Evolutionary conservation across 805 yeast species (phyloP).

Genomic region (Wickerhamiella musiphila): DNA sequence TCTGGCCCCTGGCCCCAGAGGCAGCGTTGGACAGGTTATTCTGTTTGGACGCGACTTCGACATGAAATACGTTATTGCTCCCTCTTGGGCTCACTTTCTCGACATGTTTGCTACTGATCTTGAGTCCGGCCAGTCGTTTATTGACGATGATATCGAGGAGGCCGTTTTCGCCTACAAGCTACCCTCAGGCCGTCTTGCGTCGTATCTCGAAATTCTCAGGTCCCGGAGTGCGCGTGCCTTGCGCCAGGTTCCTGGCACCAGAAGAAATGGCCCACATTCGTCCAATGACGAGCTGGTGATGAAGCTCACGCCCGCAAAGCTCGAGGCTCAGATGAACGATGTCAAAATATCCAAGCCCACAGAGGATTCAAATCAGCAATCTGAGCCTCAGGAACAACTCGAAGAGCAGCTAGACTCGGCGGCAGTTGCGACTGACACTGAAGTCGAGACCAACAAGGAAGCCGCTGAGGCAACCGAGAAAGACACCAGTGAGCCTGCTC

Average conservation of each 20-base stretch:
- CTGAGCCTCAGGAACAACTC: background rate
- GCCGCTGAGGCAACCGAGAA: background rate
- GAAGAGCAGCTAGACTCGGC: conserved; percentile 1
- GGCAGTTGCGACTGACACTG: conserved; percentile 1
- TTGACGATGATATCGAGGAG: conserved; percentile 51
- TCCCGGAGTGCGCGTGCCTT: conserved; percentile 24
- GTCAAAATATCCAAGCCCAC: background rate
- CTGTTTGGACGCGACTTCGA: conserved; percentile 90
- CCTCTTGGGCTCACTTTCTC: conserved; percentile 78
- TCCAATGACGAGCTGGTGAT: conserved; percentile 3
- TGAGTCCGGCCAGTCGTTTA: conserved; percentile 63
- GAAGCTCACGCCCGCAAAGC: conserved; percentile 3
- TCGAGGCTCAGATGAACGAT: conserved; percentile 1
- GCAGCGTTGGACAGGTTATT: conserved; percentile 81
- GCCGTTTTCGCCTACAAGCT: conserved; percentile 32
- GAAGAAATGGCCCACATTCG: background rate
- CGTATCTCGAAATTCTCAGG: conserved; percentile 39
- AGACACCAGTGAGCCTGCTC: too few relatives aligned
- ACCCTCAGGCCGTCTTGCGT: conserved; percentile 60
- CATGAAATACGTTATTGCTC: conserved; percentile 70
- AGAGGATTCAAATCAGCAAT: background rate
- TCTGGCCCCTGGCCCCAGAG: conserved; percentile 61
- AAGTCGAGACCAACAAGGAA: background rate
- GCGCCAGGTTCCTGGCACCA: conserved; percentile 2
- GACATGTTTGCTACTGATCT: conserved; percentile 71